These are phyloP conservation scores for Candida boleticola DNA, from an alignment of 805 yeast species.

Conservation along the genomic window DNA sequence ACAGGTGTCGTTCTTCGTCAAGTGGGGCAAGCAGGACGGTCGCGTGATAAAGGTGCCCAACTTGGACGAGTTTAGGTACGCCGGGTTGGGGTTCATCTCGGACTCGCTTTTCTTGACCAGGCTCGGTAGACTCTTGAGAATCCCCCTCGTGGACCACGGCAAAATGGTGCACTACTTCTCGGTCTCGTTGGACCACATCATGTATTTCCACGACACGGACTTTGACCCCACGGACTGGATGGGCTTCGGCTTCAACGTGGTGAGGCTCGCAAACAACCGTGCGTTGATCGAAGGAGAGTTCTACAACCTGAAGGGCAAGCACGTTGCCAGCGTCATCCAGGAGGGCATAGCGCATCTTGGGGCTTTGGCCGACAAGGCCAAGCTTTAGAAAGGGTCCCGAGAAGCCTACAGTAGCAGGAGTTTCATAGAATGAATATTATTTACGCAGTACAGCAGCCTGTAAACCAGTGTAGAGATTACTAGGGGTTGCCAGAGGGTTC, in stretches of 20 bases:
- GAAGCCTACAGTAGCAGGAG: no score
- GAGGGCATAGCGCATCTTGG: slow-evolving; percentile 53
- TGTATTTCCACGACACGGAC: slow-evolving; percentile 61
- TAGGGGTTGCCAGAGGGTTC: no score
- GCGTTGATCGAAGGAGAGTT: slow-evolving; percentile 59
- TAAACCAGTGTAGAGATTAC: no score
- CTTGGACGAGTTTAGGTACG: slow-evolving; percentile 38
- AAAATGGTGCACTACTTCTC: slow-evolving; percentile 38
- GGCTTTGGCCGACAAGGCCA: slow-evolving; percentile 18
- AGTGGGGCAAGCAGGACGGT: slow-evolving; percentile 25
- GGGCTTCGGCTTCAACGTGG: slow-evolving; percentile 45
- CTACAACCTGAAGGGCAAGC: slow-evolving; percentile 46
- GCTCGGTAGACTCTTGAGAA: slow-evolving; percentile 48
- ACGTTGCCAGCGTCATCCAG: slow-evolving; percentile 62
- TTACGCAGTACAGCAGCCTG: no score
- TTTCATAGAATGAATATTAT: no score
- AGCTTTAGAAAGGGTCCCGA: slow-evolving; percentile 13
- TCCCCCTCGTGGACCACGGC: slow-evolving; percentile 28
- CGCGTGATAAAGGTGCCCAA: slow-evolving; percentile 11
- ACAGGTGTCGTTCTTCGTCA: slow-evolving; percentile 21
- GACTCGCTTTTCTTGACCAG: slow-evolving; percentile 56
- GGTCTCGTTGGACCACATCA: slow-evolving; percentile 64
- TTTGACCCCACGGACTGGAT: slow-evolving; percentile 52
- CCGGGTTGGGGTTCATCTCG: slow-evolving; percentile 57
- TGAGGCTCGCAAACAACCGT: slow-evolving; percentile 51